phyloP scores from a whole-genome alignment of 176 grass and related monocot genomes.

The Poa pratensis region DNA sequence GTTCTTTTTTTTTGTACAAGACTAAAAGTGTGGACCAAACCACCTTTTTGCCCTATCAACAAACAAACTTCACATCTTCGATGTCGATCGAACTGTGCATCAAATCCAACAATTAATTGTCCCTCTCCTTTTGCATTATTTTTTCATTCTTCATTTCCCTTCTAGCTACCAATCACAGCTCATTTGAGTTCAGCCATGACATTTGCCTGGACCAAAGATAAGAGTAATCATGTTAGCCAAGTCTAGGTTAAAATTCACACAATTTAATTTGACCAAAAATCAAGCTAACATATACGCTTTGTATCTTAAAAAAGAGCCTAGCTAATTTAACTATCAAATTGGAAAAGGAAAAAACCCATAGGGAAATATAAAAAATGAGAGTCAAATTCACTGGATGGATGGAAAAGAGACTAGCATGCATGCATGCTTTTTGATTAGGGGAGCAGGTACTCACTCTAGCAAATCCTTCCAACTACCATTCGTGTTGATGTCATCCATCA shows the following conservation, averaged over 20 bases:
- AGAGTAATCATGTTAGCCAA: slow-evolving; percentile 6
- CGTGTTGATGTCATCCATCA: slow-evolving; percentile 54
- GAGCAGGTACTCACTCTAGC: slow-evolving; percentile 68
- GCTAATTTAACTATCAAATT: neutral
- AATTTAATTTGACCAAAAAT: neutral
- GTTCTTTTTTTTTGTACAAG: slow-evolving; percentile 56
- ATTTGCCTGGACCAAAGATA: slow-evolving; percentile 57
- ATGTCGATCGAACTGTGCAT: slow-evolving; percentile 6
- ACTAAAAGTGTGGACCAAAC: slow-evolving; percentile 37
- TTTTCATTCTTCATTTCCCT: slow-evolving; percentile 26
- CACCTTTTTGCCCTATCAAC: slow-evolving; percentile 41
- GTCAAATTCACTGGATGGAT: neutral
- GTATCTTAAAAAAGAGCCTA: neutral
- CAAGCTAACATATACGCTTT: neutral
- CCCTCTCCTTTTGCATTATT: neutral
- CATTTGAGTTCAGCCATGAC: slow-evolving; percentile 58
- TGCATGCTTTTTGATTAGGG: slow-evolving; percentile 5
- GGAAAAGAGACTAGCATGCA: neutral
- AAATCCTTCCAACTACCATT: slow-evolving; percentile 72
- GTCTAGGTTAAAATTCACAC: neutral
- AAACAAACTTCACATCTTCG: slow-evolving; percentile 54
- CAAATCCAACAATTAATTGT: slow-evolving; percentile 39
- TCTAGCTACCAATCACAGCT: slow-evolving; percentile 15
- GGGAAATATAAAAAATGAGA: neutral
- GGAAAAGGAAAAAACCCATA: neutral